A percentile compares a stretch with the other conserved stretches of the same genome.
Evolutionary conservation across 805 yeast genomes (phyloP).

Genomic region (Saccharomycopsis fermentans): DNA sequence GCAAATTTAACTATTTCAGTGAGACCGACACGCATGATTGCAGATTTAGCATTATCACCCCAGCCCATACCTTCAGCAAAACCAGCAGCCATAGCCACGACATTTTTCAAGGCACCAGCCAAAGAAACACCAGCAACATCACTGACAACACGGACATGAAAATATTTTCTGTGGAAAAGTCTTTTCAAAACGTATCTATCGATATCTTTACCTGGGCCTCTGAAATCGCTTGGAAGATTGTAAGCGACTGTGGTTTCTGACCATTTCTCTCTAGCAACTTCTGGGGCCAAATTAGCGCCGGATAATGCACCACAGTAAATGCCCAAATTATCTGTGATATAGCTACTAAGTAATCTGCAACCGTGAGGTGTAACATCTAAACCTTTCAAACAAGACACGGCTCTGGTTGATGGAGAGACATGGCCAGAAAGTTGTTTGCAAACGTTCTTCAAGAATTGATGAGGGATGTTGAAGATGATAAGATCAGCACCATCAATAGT

Average conservation of each 20-base stretch:
- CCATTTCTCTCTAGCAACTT: constrained; percentile 92
- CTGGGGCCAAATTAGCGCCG: constrained; percentile 96
- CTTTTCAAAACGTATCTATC: constrained; percentile 64
- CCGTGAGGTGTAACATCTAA: constrained; percentile 81
- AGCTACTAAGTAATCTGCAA: constrained; percentile 71
- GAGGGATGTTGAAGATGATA: constrained; percentile 90
- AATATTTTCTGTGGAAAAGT: constrained; percentile 93
- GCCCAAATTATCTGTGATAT: constrained; percentile 70
- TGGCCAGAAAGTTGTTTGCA: constrained; percentile 69
- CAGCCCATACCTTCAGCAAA: constrained; percentile 96
- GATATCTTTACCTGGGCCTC: constrained; percentile 58
- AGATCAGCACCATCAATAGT: constrained; percentile 78
- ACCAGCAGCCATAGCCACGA: constrained; percentile 94
- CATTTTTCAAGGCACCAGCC: constrained; percentile 95
- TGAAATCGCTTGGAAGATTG: constrained; percentile 58
- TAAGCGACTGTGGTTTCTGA: constrained; percentile 97
- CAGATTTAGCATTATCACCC: constrained; percentile 99
- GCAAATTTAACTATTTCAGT: constrained; percentile 86
- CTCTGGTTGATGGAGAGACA: constrained; percentile 62
- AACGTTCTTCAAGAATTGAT: constrained; percentile 80
- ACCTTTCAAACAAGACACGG: constrained; percentile 93
- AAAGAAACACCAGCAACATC: constrained; percentile 95
- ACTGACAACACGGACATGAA: constrained; percentile 86
- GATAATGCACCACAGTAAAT: constrained; percentile 92
- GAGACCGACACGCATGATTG: constrained; percentile 92